These are phyloP conservation scores for Emericellopsis terricola DNA, from an alignment of 495 filamentous ascomycete species.

Conservation along the genomic window DNA sequence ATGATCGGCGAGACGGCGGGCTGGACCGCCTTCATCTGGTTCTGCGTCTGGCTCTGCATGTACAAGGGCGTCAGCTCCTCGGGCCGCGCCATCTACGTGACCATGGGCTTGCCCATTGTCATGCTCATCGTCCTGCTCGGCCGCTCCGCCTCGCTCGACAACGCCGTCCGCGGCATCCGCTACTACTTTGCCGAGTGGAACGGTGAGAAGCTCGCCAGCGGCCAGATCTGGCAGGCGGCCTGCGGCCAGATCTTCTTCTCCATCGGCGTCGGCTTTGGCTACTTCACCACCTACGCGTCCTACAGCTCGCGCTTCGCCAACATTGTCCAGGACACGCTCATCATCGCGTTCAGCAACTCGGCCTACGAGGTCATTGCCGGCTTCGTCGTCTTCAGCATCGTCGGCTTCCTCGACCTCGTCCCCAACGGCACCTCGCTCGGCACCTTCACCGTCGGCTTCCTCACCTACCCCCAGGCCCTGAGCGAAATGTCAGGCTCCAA, in stretches of 20 bases:
- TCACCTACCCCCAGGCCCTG: conserved; percentile 20
- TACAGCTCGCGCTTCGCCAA: conserved; percentile 9
- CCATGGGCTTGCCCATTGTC: conserved; percentile 23
- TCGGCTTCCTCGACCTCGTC: conserved; percentile 16
- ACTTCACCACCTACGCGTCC: conserved; percentile 6
- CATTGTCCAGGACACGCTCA: conserved; percentile 19
- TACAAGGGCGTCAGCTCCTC: conserved; percentile 20
- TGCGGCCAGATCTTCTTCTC: conserved; percentile 6
- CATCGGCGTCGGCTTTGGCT: conserved; percentile 6
- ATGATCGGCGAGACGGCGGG: conserved; percentile 19
- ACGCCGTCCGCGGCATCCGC: conserved; percentile 69
- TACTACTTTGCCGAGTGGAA: conserved; percentile 40
- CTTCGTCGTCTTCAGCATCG: conserved; percentile 23
- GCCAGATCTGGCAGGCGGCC: conserved; percentile 6
- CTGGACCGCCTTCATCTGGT: conserved; percentile 21
- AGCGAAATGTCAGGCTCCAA: conserved; percentile 21
- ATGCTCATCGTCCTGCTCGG: conserved; percentile 53
- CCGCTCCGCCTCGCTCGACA: conserved; percentile 53
- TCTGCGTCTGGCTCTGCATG: conserved; percentile 20
- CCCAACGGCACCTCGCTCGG: conserved; percentile 13
- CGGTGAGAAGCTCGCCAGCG: conserved; percentile 15
- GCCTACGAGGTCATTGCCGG: conserved; percentile 22
- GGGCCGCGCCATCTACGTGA: conserved; percentile 23
- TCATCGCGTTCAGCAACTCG: conserved; percentile 20
- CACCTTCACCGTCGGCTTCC: conserved; percentile 19